Percentiles rank a stretch among this genome's conserved stretches.
Evolutionary conservation across 1,284 basidiomycete genomes (phyloP).

Genomic region (Trichosporon faecale): DNA sequence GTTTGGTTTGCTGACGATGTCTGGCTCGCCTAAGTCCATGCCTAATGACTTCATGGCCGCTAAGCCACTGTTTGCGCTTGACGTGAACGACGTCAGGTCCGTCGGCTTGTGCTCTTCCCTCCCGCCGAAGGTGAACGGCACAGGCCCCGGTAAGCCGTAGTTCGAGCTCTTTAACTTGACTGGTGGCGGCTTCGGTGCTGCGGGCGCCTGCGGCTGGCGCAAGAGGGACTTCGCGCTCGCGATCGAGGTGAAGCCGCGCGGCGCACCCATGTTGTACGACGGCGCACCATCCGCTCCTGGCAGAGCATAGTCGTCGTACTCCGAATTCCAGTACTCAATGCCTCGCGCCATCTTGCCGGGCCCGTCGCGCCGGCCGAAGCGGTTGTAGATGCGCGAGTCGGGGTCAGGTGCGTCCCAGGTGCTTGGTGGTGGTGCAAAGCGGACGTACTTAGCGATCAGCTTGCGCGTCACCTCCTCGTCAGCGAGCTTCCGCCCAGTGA

Average conservation of each 20-base stretch:
- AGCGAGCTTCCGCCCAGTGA: constrained; percentile 35
- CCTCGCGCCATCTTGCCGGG: constrained; percentile 42
- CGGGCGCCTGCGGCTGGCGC: constrained; percentile 9
- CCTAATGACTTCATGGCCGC: constrained; percentile 35
- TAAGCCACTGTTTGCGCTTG: constrained; percentile 35
- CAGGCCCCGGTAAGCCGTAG: constrained; percentile 35
- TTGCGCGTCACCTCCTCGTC: constrained; percentile 39
- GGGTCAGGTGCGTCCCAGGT: constrained; percentile 46
- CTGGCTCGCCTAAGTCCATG: constrained; percentile 1
- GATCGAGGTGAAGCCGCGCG: constrained; percentile 20
- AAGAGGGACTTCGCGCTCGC: constrained; percentile 21
- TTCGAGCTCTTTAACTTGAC: constrained; percentile 35
- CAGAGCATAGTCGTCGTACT: constrained; percentile 47
- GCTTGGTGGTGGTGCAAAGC: constrained; percentile 42
- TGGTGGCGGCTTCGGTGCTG: constrained; percentile 30
- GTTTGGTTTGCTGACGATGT: constrained; percentile 8
- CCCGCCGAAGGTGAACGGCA: constrained; percentile 45
- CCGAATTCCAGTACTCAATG: constrained; percentile 49
- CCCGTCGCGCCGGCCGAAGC: constrained; percentile 41
- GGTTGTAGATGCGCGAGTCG: constrained; percentile 28
- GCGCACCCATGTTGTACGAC: constrained; percentile 17
- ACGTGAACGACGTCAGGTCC: constrained; percentile 27
- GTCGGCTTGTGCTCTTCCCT: constrained; percentile 17
- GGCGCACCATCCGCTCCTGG: constrained; percentile 22
- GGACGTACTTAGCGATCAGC: constrained; percentile 44